These are phyloP conservation scores for Andrographis paniculata DNA, from an alignment of 305 asterid species.

Conservation along the genomic window DNA sequence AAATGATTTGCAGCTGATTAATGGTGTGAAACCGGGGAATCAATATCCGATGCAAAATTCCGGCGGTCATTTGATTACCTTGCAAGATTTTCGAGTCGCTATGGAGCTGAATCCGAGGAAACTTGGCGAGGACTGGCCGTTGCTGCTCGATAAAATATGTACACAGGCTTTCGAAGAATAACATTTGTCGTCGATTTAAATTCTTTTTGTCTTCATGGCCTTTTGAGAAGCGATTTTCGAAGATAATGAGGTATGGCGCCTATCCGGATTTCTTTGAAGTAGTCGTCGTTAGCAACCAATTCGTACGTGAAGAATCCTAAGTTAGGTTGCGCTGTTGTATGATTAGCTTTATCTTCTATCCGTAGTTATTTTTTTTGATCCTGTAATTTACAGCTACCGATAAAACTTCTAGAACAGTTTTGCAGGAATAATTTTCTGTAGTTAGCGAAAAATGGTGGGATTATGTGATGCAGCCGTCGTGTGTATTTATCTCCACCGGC, in stretches of 20 bases:
- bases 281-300: slow-evolving; percentile 32
- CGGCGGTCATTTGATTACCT: slow-evolving; percentile 36
- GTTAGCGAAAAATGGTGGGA: slow-evolving; percentile 45
- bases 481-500: slow-evolving; percentile 53
- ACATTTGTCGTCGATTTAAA: slow-evolving; percentile 20
- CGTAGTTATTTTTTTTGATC: slow-evolving; percentile 35
- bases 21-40: slow-evolving; percentile 58
- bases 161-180: slow-evolving; percentile 54
- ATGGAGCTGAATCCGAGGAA: slow-evolving; percentile 80
- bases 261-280: slow-evolving; percentile 24
- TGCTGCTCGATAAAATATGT: slow-evolving; percentile 74
- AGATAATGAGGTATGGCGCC: too few species aligned
- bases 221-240: slow-evolving; percentile 30
- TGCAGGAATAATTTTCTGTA: slow-evolving; percentile 61
- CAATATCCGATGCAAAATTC: slow-evolving; percentile 37
- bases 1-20: slow-evolving; percentile 35
- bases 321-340: slow-evolving; percentile 65
- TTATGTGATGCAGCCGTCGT: slow-evolving; percentile 40
- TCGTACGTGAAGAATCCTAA: slow-evolving; percentile 32
- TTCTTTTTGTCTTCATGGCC: slow-evolving; percentile 30
- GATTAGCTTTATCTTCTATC: slow-evolving; percentile 41
- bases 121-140: slow-evolving; percentile 94
- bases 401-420: slow-evolving; percentile 59
- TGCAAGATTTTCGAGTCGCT: slow-evolving; percentile 77
- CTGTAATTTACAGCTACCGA: slow-evolving; percentile 62